Evolutionary conservation across 1,284 basidiomycete species (phyloP).

Genomic region (Stygiomarasmius scandens): DNA sequence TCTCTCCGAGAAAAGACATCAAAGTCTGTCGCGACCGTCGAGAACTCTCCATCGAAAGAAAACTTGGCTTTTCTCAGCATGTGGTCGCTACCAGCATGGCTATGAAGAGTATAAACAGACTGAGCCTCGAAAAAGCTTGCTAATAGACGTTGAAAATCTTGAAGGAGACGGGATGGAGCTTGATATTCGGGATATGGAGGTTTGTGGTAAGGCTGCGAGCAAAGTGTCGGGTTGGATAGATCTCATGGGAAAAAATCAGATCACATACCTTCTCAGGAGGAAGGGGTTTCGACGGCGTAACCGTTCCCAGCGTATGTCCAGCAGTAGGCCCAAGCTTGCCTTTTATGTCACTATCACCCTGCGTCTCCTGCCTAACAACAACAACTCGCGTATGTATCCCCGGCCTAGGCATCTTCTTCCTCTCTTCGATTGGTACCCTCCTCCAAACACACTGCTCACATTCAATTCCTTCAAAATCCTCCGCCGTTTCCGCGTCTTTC

Average conservation of each 20-base stretch:
- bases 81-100: too few species aligned
- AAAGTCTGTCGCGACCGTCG: constrained; percentile 46
- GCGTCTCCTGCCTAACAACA: neutral
- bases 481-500: neutral
- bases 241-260: neutral
- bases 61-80: constrained; percentile 41
- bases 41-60: constrained; percentile 58
- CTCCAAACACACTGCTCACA: constrained; percentile 15
- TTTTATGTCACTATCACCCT: neutral
- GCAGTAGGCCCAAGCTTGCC: too few species aligned
- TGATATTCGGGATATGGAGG: constrained; percentile 42
- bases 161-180: constrained; percentile 36
- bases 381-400: constrained; percentile 6
- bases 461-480: neutral
- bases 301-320: neutral
- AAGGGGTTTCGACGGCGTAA: neutral
- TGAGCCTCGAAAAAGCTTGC: constrained; percentile 44
- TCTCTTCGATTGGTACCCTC: neutral
- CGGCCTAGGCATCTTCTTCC: neutral
- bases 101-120: constrained; percentile 27
- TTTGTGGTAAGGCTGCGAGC: constrained; percentile 8
- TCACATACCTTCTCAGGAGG: constrained; percentile 18
- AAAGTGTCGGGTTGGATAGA: too few species aligned
- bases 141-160: constrained; percentile 39
- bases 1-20: constrained; percentile 34